A percentile compares a stretch with the other conserved stretches of the same genome.
phyloP scores from a whole-genome alignment of 169 alveolate genomes.

The Plasmodium ovale region DNA sequence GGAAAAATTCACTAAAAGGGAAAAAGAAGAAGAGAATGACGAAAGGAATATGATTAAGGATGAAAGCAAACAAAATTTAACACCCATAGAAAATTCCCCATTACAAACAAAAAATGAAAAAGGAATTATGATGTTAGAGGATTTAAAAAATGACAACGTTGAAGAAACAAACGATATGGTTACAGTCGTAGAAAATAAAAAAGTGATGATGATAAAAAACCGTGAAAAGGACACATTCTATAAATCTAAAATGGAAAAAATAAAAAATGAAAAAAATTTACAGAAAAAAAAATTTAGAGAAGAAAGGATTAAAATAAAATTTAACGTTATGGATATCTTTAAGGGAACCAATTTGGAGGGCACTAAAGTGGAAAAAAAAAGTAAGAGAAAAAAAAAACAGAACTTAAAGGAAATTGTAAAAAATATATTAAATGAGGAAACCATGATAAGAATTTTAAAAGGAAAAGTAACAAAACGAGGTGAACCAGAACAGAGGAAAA shows the following conservation, averaged over 20 bases:
- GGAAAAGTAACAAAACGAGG: not conserved
- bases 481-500: no score
- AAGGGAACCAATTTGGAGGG: not conserved
- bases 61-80: no score
- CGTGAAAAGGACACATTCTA: no score
- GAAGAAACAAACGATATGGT: not conserved
- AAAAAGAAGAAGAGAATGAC: not conserved
- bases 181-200: no score
- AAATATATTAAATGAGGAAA: slow-evolving; percentile 35
- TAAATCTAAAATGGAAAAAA: not conserved
- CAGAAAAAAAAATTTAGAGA: slow-evolving; percentile 6
- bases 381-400: slow-evolving; percentile 7
- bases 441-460: not conserved
- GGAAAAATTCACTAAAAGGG: not conserved
- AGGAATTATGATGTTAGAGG: slow-evolving; percentile 1
- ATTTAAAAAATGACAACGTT: not conserved
- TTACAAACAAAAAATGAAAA: not conserved
- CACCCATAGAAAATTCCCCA: not conserved
- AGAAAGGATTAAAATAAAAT: slow-evolving; percentile 4
- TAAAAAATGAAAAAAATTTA: not conserved
- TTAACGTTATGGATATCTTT: not conserved
- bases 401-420: slow-evolving; percentile 24
- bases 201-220: no score
- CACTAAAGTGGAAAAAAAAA: not conserved
- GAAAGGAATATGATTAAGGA: no score